Base-by-base conservation (phyloP, 305 asterid species). In the Salvia sclarea region DNA sequence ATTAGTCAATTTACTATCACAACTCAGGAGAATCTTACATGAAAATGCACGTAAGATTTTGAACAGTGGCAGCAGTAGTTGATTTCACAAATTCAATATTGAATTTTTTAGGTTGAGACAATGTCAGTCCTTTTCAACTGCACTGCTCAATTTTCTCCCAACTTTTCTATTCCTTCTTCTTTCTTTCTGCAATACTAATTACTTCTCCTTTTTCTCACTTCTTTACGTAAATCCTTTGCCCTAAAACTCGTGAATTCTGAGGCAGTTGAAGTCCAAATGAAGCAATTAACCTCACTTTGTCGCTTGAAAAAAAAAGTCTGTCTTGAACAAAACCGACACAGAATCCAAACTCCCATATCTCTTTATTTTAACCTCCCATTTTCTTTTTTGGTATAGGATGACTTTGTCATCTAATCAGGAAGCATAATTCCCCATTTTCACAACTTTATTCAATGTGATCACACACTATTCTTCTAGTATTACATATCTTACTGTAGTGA, bases 1-100 rank as follows among this genome's bases (percentile, higher is more conserved):
- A 86, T 86, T 81, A 72, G 68, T 75, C 62, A 77, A 56, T 79
- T 86, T 85, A 69, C 86, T 77, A 75, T 75, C 74, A 56, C 82
- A 75, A 77, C 79, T 76, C 70, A 61, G 55, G 55, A 54, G 80
- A 74, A 79, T 81, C 81, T 72, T 72, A 72, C 78, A 31, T 66
- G 57, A 41, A 66, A 63, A 72, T 69, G 66, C 78, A 61, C 14
- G 24, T 43, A 68, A 66, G 49, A 65, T 55, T 59, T 41, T 38
- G 35, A 18, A 7, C n/a, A 10, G 40, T 71, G 62, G 16, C 25
- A 6, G 44, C 33, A 40, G 4, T 60, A 60, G 66, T 17, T 21
- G 10, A 17, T 70, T 16, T 16, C 37, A 55, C 64, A 20, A 37
- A 49, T 24, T 68, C 60, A 30, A 61, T 61, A 38, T 25, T 53